Conservation (phyloP, 2,329 filamentous ascomycete species). For the Trichoderma endophyticum region DNA sequence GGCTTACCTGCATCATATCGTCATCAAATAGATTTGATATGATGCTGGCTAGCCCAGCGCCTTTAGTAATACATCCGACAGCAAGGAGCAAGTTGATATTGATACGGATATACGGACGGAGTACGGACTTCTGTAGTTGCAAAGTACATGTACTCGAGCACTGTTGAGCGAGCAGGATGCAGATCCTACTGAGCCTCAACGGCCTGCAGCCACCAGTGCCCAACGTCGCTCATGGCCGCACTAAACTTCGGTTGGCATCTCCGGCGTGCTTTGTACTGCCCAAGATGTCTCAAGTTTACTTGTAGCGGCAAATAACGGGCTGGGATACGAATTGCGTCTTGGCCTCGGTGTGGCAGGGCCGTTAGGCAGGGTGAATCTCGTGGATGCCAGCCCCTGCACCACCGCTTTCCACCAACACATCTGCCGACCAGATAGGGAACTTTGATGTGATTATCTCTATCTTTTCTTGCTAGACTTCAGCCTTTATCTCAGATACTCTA, state of each 20-base stretch:
- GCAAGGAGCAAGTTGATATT: background rate
- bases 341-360: background rate
- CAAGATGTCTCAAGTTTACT: background rate
- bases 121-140: background rate
- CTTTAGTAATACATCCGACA: background rate
- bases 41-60: background rate
- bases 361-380: background rate
- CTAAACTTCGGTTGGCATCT: background rate
- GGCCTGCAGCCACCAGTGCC: background rate
- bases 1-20: background rate
- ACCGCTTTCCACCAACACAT: background rate
- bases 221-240: background rate
- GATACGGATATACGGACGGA: background rate
- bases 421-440: background rate
- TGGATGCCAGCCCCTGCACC: background rate
- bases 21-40: background rate
- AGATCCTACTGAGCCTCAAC: conserved; percentile 12
- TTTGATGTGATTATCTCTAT: background rate
- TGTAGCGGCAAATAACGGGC: conserved; percentile 3
- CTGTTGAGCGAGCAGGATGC: background rate
- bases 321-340: background rate
- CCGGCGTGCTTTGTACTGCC: background rate
- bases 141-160: background rate
- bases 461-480: background rate
- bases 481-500: background rate